These are phyloP conservation scores for Candida jianshihensis DNA, from an alignment of 805 yeast genomes.

Conservation along the genomic window DNA sequence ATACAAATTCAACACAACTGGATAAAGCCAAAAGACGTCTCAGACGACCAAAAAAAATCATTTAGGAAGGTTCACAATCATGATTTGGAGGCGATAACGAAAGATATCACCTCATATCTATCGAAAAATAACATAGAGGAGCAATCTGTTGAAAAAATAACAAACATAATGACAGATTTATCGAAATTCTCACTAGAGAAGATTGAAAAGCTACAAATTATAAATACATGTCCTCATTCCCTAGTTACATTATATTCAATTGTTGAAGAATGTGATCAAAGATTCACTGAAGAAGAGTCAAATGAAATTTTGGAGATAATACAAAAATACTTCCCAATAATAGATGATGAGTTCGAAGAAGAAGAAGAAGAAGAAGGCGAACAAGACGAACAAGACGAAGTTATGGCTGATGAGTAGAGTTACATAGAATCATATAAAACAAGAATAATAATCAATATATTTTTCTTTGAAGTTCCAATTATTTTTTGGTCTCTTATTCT, in stretches of 20 bases:
- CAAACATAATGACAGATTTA: conserved; percentile 23
- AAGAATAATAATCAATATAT: too few relatives aligned
- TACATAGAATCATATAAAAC: neutral
- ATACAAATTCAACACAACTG: conserved; percentile 32
- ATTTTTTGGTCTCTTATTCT: neutral
- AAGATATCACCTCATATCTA: conserved; percentile 22
- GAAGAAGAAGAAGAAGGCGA: neutral
- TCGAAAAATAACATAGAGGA: conserved; percentile 11
- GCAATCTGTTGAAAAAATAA: conserved; percentile 23
- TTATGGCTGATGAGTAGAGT: neutral
- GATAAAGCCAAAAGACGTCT: conserved; percentile 10
- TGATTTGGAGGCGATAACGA: conserved; percentile 28
- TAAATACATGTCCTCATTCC: conserved; percentile 73
- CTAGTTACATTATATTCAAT: conserved; percentile 73
- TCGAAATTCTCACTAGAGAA: conserved; percentile 55
- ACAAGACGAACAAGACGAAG: neutral
- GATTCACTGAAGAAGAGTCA: conserved; percentile 66
- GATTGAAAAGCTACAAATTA: conserved; percentile 76
- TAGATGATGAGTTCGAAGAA: conserved; percentile 5
- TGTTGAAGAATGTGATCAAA: conserved; percentile 86
- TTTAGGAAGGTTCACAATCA: conserved; percentile 25
- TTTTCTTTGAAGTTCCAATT: too few relatives aligned
- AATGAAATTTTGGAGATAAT: conserved; percentile 52
- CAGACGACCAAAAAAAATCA: conserved; percentile 11
- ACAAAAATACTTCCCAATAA: conserved; percentile 41